Base-by-base conservation (phyloP, 2,329 filamentous ascomycete genomes). In the Aspergillus sp. region DNA sequence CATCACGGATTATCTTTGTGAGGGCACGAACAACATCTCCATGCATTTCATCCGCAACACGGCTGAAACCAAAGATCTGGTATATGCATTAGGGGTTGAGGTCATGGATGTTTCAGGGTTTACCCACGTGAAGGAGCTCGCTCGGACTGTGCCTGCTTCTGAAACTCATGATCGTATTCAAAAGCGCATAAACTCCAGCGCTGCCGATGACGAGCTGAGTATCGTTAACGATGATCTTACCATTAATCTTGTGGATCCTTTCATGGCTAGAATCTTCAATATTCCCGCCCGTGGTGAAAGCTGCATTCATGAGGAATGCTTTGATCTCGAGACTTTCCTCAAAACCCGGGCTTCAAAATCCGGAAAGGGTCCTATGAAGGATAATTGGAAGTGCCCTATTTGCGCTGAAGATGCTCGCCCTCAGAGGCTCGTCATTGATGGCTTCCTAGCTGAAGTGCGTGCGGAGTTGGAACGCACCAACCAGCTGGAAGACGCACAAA, bases 291-390 rank as follows among this genome's bases (percentile, higher is more conserved):
- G 90, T 27, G 83, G 88, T 27, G 69, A 58, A 6, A 55, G 64
- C 3, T 98, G 93, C 62, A 71, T 72, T 26, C 91, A 98, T 60
- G 71, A 85, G 31, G 88, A 96, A 60, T 95, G 90, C 60, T 96
- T 97, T 60, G 91, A 97, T 61, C 79, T 96, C 6, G 78, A 86
- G 13, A 90, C 80, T 1, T 97, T 88, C 71, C 76, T 98, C 7
- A 65, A 73, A 10, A 88, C 85, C 5, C 81, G 88, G 11, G 61
- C 54, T 19, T 65, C 61, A 26, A 68, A 62, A 34, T 71, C 73
- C 5, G 66, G 68, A 10, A 76, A 75, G 47, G 61, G 66, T 26
- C 49, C 53, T 19, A 41, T 62, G 39, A 54, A 61, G 33, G 74
- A 75, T 42, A 79, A 80, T 41, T 96, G 90, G 90, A 85, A 79